These are phyloP conservation scores for Cladorrhinum samala DNA, from an alignment of 495 filamentous ascomycete species.

Conservation along the genomic window DNA sequence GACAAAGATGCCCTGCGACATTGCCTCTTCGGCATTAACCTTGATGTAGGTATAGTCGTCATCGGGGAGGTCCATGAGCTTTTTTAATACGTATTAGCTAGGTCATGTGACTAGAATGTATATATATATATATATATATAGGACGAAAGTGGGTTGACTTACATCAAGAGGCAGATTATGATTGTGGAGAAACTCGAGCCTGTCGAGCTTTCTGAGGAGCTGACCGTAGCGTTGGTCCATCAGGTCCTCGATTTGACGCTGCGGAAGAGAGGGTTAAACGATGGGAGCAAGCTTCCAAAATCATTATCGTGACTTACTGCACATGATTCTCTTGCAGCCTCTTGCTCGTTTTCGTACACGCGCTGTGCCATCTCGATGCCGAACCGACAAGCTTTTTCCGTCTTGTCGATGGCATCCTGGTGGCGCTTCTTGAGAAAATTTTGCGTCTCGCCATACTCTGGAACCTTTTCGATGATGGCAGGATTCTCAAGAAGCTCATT, in stretches of 20 bases:
- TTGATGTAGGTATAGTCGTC: conserved; percentile 27
- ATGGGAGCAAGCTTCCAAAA: background rate
- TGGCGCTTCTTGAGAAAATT: conserved; percentile 28
- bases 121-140: background rate
- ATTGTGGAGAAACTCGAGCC: conserved; percentile 30
- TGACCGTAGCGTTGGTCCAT: conserved; percentile 34
- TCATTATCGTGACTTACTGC: conserved; percentile 13
- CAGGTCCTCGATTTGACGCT: conserved; percentile 22
- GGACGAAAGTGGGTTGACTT: conserved; percentile 17
- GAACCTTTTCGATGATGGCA: conserved; percentile 24
- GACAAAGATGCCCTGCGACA: conserved; percentile 23
- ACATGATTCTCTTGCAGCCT: conserved; percentile 8
- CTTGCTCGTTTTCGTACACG: conserved; percentile 14
- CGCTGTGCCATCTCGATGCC: conserved; percentile 15
- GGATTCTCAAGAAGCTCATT: conserved; percentile 29
- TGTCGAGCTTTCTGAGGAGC: conserved; percentile 26
- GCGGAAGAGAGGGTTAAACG: background rate
- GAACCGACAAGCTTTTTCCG: conserved; percentile 12
- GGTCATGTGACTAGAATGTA: background rate
- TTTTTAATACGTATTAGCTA: conserved; percentile 10
- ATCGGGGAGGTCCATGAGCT: conserved; percentile 29
- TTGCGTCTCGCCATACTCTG: conserved; percentile 25
- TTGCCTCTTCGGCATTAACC: conserved; percentile 26
- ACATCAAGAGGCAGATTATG: conserved; percentile 35
- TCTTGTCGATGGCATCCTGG: conserved; percentile 16